Evolutionary conservation across 2,329 filamentous ascomycete genomes (phyloP).

Genomic region (Pseudocercospora vitis): DNA sequence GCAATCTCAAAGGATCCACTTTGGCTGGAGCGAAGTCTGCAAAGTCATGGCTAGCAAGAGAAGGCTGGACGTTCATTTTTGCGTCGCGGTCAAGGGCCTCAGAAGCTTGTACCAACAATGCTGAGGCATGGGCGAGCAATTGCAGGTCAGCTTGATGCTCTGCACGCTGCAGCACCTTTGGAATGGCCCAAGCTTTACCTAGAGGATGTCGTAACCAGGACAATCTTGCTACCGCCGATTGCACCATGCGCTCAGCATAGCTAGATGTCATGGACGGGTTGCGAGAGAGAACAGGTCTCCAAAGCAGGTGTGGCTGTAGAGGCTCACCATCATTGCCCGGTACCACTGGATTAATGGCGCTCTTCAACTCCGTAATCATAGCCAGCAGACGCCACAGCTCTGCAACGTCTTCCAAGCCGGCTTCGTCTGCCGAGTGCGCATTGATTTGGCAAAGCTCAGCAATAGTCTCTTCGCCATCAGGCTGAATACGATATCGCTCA

Average conservation of each 20-base stretch:
- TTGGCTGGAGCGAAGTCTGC: neutral
- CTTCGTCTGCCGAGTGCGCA: slow-evolving; percentile 69
- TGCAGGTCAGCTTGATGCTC: slow-evolving; percentile 62
- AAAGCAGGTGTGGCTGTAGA: neutral
- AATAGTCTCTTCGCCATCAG: slow-evolving; percentile 56
- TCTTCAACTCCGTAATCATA: slow-evolving; percentile 71
- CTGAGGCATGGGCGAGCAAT: slow-evolving; percentile 66
- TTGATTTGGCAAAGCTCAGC: slow-evolving; percentile 83
- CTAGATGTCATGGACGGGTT: slow-evolving; percentile 15
- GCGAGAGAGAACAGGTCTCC: slow-evolving; percentile 13
- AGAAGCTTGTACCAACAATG: slow-evolving; percentile 54
- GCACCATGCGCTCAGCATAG: neutral
- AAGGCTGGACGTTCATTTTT: too few species aligned
- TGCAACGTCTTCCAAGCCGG: slow-evolving; percentile 69
- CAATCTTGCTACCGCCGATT: neutral
- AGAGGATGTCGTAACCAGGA: slow-evolving; percentile 50
- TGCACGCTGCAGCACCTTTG: slow-evolving; percentile 59
- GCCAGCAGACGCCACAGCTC: slow-evolving; percentile 82
- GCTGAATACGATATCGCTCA: slow-evolving; percentile 77
- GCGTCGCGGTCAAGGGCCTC: neutral
- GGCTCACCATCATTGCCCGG: neutral
- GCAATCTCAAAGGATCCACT: neutral
- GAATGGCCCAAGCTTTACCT: slow-evolving; percentile 56
- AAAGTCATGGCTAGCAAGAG: too few species aligned
- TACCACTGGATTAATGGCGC: neutral